These are phyloP conservation scores for Triglochin maritima DNA, from an alignment of 106 monocot species.

Conservation along the genomic window DNA sequence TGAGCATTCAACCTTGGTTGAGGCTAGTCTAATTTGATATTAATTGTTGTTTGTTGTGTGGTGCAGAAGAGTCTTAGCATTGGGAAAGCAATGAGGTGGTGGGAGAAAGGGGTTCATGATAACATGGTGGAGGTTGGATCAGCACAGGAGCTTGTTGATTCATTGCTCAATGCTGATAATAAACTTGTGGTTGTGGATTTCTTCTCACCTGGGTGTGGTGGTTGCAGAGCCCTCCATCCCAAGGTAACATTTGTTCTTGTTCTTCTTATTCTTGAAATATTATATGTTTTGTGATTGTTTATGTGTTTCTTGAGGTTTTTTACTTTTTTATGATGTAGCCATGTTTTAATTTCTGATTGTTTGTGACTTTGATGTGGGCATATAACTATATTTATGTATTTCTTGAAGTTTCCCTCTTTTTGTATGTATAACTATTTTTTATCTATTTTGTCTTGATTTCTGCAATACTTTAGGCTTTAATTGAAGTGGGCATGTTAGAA, in stretches of 20 bases:
- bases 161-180: conserved; percentile 45
- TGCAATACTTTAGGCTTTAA: too few species aligned
- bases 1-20: too few species aligned
- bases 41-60: neutral
- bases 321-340: neutral
- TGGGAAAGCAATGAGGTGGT: conserved; percentile 63
- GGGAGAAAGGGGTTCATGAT: conserved; percentile 69
- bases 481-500: too few species aligned
- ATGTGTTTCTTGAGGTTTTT: neutral
- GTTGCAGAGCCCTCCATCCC: conserved; percentile 79
- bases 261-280: neutral
- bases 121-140: conserved; percentile 91
- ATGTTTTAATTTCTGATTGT: too few species aligned
- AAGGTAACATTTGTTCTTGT: conserved; percentile 31
- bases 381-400: too few species aligned
- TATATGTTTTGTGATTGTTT: neutral
- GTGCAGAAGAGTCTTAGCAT: conserved; percentile 46
- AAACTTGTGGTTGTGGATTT: conserved; percentile 78
- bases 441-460: too few species aligned
- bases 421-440: too few species aligned
- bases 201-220: conserved; percentile 90
- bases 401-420: too few species aligned
- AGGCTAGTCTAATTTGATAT: too few species aligned
- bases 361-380: too few species aligned
- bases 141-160: conserved; percentile 67